Percentiles rank a stretch among this genome's conserved stretches.
These are phyloP conservation scores for Cerioporus squamosus DNA, from an alignment of 1,284 basidiomycete species.

Conservation along the genomic window DNA sequence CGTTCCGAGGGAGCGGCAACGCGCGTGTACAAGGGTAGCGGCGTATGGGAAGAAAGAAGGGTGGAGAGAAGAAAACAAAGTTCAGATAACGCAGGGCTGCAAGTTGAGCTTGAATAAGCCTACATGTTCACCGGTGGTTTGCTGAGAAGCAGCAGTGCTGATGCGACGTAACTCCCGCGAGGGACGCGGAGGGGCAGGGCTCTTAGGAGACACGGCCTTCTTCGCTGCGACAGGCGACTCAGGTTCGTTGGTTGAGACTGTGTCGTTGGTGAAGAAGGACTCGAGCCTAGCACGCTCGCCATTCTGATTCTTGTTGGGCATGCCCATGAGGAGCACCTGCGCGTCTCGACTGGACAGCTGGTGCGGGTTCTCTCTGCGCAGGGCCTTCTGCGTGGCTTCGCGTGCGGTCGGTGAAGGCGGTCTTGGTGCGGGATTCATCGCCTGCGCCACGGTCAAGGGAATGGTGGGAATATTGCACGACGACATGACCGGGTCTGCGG, in stretches of 20 bases:
- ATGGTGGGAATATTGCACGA: slow-evolving; percentile 98
- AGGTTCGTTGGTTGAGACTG: slow-evolving; percentile 30
- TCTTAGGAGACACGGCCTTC: slow-evolving; percentile 23
- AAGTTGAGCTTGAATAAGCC: slow-evolving; percentile 29
- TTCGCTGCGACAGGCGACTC: slow-evolving; percentile 16
- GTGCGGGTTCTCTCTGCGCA: slow-evolving; percentile 87
- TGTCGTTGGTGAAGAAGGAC: slow-evolving; percentile 57
- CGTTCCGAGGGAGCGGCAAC: slow-evolving; percentile 8
- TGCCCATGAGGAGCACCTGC: slow-evolving; percentile 80
- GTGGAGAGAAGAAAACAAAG: slow-evolving; percentile 8
- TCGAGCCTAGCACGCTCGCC: slow-evolving; percentile 52
- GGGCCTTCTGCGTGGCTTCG: slow-evolving; percentile 88
- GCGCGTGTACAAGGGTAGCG: slow-evolving; percentile 9
- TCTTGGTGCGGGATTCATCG: slow-evolving; percentile 93
- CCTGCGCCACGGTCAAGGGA: slow-evolving; percentile 91
- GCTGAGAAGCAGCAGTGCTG: slow-evolving; percentile 34
- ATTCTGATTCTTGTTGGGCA: slow-evolving; percentile 41
- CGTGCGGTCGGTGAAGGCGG: slow-evolving; percentile 93
- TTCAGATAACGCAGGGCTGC: slow-evolving; percentile 18
- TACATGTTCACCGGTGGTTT: slow-evolving; percentile 38
- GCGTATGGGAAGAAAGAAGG: slow-evolving; percentile 11
- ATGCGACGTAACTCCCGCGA: slow-evolving; percentile 60
- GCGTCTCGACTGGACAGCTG: slow-evolving; percentile 89
- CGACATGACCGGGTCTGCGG: slow-evolving; percentile 88
- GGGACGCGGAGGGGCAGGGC: slow-evolving; percentile 59